phyloP scores from a whole-genome alignment of 1,139 yeast species.

The Diutina scorzettiae region DNA sequence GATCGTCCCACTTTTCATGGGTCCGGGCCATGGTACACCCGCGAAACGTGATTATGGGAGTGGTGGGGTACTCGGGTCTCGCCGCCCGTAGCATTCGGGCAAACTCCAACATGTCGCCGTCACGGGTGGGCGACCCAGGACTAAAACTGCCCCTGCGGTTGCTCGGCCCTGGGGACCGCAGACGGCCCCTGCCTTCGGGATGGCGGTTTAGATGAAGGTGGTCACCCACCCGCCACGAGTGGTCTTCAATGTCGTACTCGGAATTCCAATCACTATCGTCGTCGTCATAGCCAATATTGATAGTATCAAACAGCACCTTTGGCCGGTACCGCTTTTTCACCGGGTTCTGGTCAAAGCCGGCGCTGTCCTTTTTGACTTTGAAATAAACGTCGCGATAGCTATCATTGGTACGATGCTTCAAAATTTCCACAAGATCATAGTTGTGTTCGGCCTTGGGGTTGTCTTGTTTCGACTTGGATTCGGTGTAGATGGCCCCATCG shows the following conservation, averaged over 20 bases:
- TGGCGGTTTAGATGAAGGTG: not conserved
- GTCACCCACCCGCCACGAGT: not conserved
- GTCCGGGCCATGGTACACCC: slow-evolving; percentile 39
- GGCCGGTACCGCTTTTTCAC: not conserved
- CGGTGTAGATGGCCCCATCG: too few species aligned
- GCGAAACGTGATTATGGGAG: slow-evolving; percentile 38
- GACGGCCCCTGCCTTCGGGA: not conserved
- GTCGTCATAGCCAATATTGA: slow-evolving; percentile 21
- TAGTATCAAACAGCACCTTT: slow-evolving; percentile 25
- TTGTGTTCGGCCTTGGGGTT: not conserved
- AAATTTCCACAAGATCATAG: not conserved
- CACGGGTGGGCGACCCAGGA: slow-evolving; percentile 10
- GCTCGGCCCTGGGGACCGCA: slow-evolving; percentile 2
- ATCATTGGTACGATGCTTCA: slow-evolving; percentile 4
- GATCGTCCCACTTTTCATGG: slow-evolving; percentile 31
- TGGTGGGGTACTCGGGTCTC: slow-evolving; percentile 31
- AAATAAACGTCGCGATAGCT: not conserved
- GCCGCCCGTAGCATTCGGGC: slow-evolving; percentile 8
- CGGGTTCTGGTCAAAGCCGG: not conserved
- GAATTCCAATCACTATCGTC: slow-evolving; percentile 8
- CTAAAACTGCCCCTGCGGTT: slow-evolving; percentile 8
- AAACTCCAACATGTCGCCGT: slow-evolving; percentile 9
- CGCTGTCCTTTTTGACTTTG: not conserved
- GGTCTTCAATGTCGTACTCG: not conserved
- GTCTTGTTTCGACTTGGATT: too few species aligned